Conservation (phyloP, 495 filamentous ascomycete genomes). For the Talaromyces proteolyticus region DNA sequence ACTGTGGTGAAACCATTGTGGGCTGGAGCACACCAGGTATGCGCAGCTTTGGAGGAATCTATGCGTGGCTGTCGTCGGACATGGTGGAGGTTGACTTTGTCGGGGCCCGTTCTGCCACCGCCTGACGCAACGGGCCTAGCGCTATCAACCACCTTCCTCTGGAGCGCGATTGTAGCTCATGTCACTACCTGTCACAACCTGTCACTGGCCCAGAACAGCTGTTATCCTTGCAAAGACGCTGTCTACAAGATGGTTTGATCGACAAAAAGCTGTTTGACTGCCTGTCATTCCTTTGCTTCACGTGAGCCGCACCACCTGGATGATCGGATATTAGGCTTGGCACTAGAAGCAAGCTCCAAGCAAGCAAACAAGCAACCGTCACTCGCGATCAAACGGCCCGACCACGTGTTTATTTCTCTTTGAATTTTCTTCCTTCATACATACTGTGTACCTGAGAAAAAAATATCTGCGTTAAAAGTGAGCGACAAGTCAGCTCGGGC, state of each 20-base stretch:
- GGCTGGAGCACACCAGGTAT: conserved; percentile 16
- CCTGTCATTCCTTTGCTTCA: background rate
- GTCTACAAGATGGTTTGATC: background rate
- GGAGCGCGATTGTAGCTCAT: too few relatives aligned
- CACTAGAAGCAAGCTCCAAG: background rate
- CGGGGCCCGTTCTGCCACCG: conserved; percentile 5
- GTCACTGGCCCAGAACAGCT: background rate
- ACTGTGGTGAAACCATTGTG: conserved; percentile 40
- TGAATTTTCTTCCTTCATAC: background rate
- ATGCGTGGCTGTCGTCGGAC: background rate
- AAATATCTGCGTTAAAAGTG: too few relatives aligned
- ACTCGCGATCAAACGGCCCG: background rate
- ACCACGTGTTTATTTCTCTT: background rate
- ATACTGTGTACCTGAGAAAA: background rate
- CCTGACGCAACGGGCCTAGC: conserved; percentile 5
- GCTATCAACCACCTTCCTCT: background rate
- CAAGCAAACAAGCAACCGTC: background rate
- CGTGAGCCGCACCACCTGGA: background rate
- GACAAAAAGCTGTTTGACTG: background rate
- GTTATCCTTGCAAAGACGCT: background rate
- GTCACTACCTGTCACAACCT: too few relatives aligned
- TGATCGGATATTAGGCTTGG: background rate
- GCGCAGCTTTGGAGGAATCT: conserved; percentile 14
- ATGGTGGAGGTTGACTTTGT: conserved; percentile 4
- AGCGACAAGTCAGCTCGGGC: too few relatives aligned